Evolutionary conservation across 768 basidiomycete genomes (phyloP).

Genomic region (Leccinum longicurvipes): DNA sequence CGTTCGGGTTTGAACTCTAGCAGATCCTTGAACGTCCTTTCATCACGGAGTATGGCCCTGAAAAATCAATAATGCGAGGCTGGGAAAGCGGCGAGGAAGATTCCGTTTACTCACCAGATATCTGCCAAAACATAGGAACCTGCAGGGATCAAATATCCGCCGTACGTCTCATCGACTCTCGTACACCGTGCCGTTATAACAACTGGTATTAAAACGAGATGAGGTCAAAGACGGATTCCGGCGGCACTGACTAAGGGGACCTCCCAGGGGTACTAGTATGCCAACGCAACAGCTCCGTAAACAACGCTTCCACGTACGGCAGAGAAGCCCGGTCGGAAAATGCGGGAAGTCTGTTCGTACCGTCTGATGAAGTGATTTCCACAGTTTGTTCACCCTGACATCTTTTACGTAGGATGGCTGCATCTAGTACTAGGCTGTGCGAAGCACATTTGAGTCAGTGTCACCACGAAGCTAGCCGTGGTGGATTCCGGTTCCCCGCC

Average conservation of each 20-base stretch:
- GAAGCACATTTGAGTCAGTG: no score
- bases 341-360: conserved; percentile 18
- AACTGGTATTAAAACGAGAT: background rate
- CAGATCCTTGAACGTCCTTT: conserved; percentile 13
- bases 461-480: no score
- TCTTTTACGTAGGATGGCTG: no score
- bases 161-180: conserved; percentile 15
- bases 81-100: background rate
- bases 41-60: conserved; percentile 22
- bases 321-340: conserved; percentile 23
- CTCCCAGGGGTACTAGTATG: conserved; percentile 13
- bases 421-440: no score
- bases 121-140: conserved; percentile 16
- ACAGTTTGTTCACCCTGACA: no score
- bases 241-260: conserved; percentile 10
- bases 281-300: conserved; percentile 27
- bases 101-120: conserved; percentile 7
- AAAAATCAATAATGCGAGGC: background rate
- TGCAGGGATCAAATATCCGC: conserved; percentile 22
- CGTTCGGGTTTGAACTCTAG: conserved; percentile 23
- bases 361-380: no score
- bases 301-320: conserved; percentile 27
- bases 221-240: background rate
- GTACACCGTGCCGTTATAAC: conserved; percentile 8
- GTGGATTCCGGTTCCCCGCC: no score